Conservation (phyloP, 495 filamentous ascomycete species). For the Amorphotheca resinae region DNA sequence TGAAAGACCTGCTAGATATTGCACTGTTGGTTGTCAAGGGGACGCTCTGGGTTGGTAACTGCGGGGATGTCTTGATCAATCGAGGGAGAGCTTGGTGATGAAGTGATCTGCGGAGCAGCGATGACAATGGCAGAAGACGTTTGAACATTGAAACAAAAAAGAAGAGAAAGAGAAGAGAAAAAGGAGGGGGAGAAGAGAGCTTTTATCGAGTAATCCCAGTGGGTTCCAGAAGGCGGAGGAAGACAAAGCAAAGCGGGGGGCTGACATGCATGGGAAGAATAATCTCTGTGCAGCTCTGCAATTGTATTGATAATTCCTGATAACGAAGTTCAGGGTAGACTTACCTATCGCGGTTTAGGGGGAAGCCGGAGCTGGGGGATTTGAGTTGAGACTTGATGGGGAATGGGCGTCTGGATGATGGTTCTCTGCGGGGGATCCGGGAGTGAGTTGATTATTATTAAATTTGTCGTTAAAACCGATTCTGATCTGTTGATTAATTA, state of each 20-base stretch:
- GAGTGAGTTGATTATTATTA: no score
- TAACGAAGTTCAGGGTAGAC: no score
- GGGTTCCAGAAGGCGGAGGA: no score
- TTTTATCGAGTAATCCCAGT: not conserved
- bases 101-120: slow-evolving; percentile 9
- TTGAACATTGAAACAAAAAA: slow-evolving; percentile 7
- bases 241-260: not conserved
- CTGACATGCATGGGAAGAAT: not conserved
- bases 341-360: no score
- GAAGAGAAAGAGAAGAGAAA: not conserved
- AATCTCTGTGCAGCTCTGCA: no score
- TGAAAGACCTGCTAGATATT: not conserved
- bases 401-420: no score
- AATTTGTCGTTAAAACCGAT: no score
- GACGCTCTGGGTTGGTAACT: not conserved
- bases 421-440: no score
- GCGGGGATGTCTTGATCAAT: not conserved
- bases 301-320: no score
- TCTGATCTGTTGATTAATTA: no score
- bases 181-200: not conserved
- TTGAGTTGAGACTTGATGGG: no score
- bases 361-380: no score
- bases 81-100: slow-evolving; percentile 3
- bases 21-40: not conserved
- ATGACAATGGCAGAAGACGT: slow-evolving; percentile 11